A percentile compares a stretch with the other conserved stretches of the same genome.
Conservation (phyloP, 2,329 filamentous ascomycete species). For the Fusarium sp. region DNA sequence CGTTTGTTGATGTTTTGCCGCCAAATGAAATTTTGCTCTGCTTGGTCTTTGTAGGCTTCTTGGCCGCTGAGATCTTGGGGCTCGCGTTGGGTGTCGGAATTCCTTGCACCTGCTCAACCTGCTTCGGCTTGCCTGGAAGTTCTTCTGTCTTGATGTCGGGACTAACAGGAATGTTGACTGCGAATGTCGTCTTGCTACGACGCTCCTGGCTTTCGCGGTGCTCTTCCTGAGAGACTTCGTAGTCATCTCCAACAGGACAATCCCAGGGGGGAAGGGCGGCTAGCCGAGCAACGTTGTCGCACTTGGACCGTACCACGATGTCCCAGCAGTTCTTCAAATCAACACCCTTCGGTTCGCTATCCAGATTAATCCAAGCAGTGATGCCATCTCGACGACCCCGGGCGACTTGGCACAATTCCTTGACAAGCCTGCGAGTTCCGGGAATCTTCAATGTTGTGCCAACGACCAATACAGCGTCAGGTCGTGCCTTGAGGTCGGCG, state of each 20-base stretch:
- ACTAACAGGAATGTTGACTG: slow-evolving; percentile 44
- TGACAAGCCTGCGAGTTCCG: slow-evolving; percentile 86
- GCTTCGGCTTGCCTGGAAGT: slow-evolving; percentile 49
- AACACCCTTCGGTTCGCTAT: slow-evolving; percentile 78
- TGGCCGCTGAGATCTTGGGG: slow-evolving; percentile 57
- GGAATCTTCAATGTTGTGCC: slow-evolving; percentile 96
- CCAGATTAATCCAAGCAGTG: slow-evolving; percentile 93
- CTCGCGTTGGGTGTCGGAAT: slow-evolving; percentile 67
- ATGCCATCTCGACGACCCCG: slow-evolving; percentile 82
- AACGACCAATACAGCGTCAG: slow-evolving; percentile 92
- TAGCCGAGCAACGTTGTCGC: slow-evolving; percentile 83
- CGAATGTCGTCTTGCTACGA: slow-evolving; percentile 50
- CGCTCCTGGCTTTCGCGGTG: slow-evolving; percentile 52
- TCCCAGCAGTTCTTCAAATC: slow-evolving; percentile 96
- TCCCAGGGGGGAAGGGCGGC: slow-evolving; percentile 70
- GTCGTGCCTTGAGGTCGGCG: slow-evolving; percentile 82
- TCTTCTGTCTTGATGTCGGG: slow-evolving; percentile 34
- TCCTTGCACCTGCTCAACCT: slow-evolving; percentile 54
- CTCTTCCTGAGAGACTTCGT: slow-evolving; percentile 56
- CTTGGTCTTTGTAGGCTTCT: slow-evolving; percentile 54
- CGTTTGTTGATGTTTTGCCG: slow-evolving; percentile 27
- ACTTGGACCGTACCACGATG: slow-evolving; percentile 83
- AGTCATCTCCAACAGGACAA: slow-evolving; percentile 59
- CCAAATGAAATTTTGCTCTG: slow-evolving; percentile 61
- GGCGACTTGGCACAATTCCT: slow-evolving; percentile 89